Evolutionary conservation across 164 flowering plant species (phyloP).

Genomic region (Dillenia turbinata): DNA sequence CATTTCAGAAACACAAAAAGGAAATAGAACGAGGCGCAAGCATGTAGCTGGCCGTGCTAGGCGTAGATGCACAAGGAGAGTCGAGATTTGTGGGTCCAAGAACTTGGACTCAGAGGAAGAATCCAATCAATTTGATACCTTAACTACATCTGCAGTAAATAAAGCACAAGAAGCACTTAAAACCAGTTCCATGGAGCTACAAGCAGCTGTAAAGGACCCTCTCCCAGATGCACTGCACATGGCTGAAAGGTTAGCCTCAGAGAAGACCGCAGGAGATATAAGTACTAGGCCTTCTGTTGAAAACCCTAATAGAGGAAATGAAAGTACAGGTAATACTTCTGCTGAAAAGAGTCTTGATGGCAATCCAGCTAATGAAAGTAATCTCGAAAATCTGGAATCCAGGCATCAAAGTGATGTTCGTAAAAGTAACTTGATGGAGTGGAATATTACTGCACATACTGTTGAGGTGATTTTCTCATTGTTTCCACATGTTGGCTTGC

Average conservation of each 20-base stretch:
- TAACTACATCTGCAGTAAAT: constrained; percentile 27
- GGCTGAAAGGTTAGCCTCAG: constrained; percentile 26
- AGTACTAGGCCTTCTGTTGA: constrained; percentile 8
- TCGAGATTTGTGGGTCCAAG: constrained; percentile 24
- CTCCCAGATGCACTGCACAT: constrained; percentile 55
- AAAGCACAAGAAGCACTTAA: constrained; percentile 41
- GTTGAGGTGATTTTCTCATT: constrained; percentile 35
- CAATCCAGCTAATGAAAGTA: constrained; percentile 10
- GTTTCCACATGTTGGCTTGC: neutral
- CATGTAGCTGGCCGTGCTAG: constrained; percentile 12
- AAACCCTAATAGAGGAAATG: constrained; percentile 12
- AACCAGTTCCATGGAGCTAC: constrained; percentile 45
- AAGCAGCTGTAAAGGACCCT: constrained; percentile 56
- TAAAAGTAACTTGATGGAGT: constrained; percentile 41
- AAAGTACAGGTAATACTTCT: constrained; percentile 1
- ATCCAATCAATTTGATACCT: constrained; percentile 11
- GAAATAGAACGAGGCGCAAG: constrained; percentile 8
- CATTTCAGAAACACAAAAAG: constrained; percentile 8
- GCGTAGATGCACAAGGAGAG: constrained; percentile 14
- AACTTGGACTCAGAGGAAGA: constrained; percentile 12
- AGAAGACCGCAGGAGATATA: constrained; percentile 8
- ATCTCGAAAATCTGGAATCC: constrained; percentile 1
- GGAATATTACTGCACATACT: constrained; percentile 49
- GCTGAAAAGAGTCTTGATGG: constrained; percentile 9
- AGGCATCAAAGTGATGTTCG: constrained; percentile 8